Evolutionary conservation across 139 green algal genomes (phyloP).

Genomic region (Limnomonas spitsbergensis): DNA sequence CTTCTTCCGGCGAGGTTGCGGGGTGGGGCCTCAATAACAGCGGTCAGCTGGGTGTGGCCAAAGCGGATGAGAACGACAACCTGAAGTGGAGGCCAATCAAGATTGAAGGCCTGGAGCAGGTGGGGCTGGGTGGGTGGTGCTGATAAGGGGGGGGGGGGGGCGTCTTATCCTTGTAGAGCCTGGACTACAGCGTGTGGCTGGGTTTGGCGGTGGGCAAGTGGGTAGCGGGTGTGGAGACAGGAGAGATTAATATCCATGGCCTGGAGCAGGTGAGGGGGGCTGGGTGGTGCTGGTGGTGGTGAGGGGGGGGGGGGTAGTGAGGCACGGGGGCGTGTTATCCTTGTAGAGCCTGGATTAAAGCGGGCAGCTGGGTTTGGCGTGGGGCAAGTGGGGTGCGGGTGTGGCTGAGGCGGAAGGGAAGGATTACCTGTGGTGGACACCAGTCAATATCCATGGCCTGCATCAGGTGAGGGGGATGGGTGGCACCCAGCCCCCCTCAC

Average conservation of each 20-base stretch:
- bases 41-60: conserved; percentile 71
- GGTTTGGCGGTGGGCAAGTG: too few relatives aligned
- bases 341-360: too few relatives aligned
- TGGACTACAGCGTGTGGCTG: too few relatives aligned
- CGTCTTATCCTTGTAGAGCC: neutral
- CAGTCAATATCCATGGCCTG: neutral
- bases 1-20: conserved; percentile 53
- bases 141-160: neutral
- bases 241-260: too few relatives aligned
- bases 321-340: too few relatives aligned
- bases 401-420: neutral
- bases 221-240: too few relatives aligned
- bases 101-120: neutral
- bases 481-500: too few relatives aligned
- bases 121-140: neutral
- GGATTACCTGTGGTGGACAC: neutral
- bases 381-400: neutral
- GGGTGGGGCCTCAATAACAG: conserved; percentile 90
- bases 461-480: neutral
- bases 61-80: conserved; percentile 21
- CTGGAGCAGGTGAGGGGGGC: too few relatives aligned
- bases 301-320: too few relatives aligned
- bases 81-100: conserved; percentile 14
- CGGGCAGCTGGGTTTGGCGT: too few relatives aligned
- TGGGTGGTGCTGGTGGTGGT: too few relatives aligned